Evolutionary conservation across 176 grass and related monocot species (phyloP).

Genomic region (Oryza rufipogon): DNA sequence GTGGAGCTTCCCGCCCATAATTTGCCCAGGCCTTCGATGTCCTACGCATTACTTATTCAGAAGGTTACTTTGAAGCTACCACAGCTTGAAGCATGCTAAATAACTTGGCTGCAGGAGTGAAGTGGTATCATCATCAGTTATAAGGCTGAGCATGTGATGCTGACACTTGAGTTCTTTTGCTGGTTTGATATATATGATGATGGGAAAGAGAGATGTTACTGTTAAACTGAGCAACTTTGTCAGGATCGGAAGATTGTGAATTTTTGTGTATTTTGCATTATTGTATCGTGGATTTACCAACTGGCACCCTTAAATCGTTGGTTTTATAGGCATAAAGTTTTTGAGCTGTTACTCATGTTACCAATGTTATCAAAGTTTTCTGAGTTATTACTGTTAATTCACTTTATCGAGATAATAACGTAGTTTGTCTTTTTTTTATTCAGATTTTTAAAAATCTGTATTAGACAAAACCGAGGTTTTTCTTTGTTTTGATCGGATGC

Average conservation of each 20-base stretch:
- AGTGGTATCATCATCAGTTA: constrained; percentile 10
- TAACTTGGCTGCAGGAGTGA: constrained; percentile 37
- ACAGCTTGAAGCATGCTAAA: constrained; percentile 13
- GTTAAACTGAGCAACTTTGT: background rate
- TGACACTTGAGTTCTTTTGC: constrained; percentile 41
- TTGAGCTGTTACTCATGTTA: background rate
- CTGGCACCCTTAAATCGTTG: constrained; percentile 12
- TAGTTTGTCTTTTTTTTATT: no score
- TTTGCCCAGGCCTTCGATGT: background rate
- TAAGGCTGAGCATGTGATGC: constrained; percentile 36
- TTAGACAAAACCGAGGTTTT: no score
- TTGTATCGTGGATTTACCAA: constrained; percentile 33
- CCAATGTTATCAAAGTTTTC: background rate
- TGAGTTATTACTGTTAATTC: background rate
- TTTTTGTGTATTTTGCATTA: constrained; percentile 32
- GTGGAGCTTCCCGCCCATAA: background rate
- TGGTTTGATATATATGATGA: constrained; percentile 32
- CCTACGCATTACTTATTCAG: background rate
- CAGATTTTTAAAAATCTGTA: no score
- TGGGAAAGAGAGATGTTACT: background rate
- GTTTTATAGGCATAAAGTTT: constrained; percentile 27
- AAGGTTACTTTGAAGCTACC: constrained; percentile 18
- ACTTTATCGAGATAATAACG: background rate
- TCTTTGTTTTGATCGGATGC: no score
- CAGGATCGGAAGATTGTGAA: background rate